These are phyloP conservation scores for Poterioochromonas sp. DNA, from an alignment of 352 stramenopile species.

Conservation along the genomic window DNA sequence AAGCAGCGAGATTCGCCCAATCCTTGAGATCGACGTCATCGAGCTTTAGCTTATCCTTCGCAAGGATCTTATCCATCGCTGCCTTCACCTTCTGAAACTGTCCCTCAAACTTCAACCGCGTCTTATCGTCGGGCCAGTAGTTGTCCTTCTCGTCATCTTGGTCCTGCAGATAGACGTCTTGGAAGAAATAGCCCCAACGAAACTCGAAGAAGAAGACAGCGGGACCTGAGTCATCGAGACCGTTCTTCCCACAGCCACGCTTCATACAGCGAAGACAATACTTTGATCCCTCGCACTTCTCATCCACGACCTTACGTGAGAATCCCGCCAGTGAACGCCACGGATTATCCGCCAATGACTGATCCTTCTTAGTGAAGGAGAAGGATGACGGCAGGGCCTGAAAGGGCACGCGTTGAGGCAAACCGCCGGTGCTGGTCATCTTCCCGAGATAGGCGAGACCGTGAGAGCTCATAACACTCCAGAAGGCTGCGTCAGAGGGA, in stretches of 20 bases:
- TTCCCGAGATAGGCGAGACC: slow-evolving; percentile 9
- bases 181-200: slow-evolving; percentile 23
- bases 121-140: background rate
- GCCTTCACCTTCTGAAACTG: background rate
- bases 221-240: background rate
- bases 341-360: slow-evolving; percentile 19
- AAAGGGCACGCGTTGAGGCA: background rate
- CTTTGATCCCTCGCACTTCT: background rate
- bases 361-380: background rate
- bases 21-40: background rate
- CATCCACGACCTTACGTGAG: slow-evolving; percentile 3
- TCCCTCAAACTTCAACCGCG: background rate
- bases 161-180: background rate
- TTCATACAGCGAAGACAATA: slow-evolving; percentile 24
- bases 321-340: slow-evolving; percentile 27
- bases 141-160: background rate
- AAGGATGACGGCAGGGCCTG: background rate
- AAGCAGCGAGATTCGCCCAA: background rate
- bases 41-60: background rate
- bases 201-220: slow-evolving; percentile 29
- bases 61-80: no score
- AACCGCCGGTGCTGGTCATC: background rate
- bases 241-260: background rate
- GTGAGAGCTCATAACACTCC: background rate
- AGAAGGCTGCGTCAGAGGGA: background rate